Evolutionary conservation across 2,329 filamentous ascomycete genomes (phyloP).

Genomic region (Penicillium capsulatum): DNA sequence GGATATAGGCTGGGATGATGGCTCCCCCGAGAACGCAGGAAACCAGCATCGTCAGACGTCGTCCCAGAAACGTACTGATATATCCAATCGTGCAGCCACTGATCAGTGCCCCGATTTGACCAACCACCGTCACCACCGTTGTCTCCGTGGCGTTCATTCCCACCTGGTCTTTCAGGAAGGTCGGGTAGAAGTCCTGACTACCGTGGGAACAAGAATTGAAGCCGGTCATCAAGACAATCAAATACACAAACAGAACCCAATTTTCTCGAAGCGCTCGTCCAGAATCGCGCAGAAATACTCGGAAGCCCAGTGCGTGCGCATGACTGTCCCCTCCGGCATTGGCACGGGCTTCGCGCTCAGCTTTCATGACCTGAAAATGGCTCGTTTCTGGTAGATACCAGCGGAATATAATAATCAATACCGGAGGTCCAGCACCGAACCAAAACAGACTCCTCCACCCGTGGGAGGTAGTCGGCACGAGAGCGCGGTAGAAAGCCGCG

Average conservation of each 20-base stretch:
- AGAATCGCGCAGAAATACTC: slow-evolving; percentile 13
- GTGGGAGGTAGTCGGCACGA: slow-evolving; percentile 32
- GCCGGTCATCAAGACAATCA: slow-evolving; percentile 35
- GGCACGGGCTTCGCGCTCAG: slow-evolving; percentile 18
- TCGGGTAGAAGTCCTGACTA: slow-evolving; percentile 40
- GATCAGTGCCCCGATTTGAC: slow-evolving; percentile 33
- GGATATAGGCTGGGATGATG: slow-evolving; percentile 31
- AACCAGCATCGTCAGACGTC: slow-evolving; percentile 34
- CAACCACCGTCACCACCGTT: slow-evolving; percentile 35
- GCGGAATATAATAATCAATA: slow-evolving; percentile 62
- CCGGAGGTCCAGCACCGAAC: slow-evolving; percentile 36
- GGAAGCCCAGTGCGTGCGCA: slow-evolving; percentile 7
- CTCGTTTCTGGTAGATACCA: slow-evolving; percentile 70
- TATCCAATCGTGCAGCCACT: slow-evolving; percentile 37
- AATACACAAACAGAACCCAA: slow-evolving; percentile 37
- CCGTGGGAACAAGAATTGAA: slow-evolving; percentile 38
- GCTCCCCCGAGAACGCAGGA: slow-evolving; percentile 33
- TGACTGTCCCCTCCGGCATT: slow-evolving; percentile 4
- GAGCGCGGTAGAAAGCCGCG: slow-evolving; percentile 33
- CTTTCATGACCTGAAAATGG: slow-evolving; percentile 49
- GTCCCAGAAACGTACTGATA: slow-evolving; percentile 34
- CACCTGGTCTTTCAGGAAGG: slow-evolving; percentile 38
- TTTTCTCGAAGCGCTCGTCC: slow-evolving; percentile 25
- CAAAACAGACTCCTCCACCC: slow-evolving; percentile 37
- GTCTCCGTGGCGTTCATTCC: slow-evolving; percentile 26